Conservation (phyloP, 2,329 filamentous ascomycete species). For the Verticillium tricorpus region DNA sequence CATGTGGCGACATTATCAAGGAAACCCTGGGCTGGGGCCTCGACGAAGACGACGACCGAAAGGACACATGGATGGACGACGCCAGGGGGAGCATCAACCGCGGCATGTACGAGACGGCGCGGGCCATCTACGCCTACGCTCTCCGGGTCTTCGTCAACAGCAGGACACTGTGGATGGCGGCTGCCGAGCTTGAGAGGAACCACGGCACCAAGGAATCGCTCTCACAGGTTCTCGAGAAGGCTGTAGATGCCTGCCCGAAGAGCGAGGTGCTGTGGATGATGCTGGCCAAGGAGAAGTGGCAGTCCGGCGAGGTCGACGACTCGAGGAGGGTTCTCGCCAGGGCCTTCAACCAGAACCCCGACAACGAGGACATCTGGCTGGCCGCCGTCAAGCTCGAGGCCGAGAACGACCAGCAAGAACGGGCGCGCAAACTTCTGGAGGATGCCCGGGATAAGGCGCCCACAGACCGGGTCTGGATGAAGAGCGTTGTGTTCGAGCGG, state of each 20-base stretch:
- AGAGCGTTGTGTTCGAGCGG: slow-evolving; percentile 89
- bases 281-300: slow-evolving; percentile 91
- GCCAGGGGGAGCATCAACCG: slow-evolving; percentile 76
- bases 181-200: slow-evolving; percentile 84
- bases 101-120: slow-evolving; percentile 82
- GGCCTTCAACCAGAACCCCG: slow-evolving; percentile 91
- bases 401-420: slow-evolving; percentile 76
- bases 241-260: slow-evolving; percentile 87
- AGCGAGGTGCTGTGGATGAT: slow-evolving; percentile 94
- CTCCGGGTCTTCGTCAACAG: slow-evolving; percentile 86
- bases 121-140: slow-evolving; percentile 90
- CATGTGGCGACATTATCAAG: slow-evolving; percentile 83
- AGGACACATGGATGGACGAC: slow-evolving; percentile 94
- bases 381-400: slow-evolving; percentile 95
- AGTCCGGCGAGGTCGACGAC: slow-evolving; percentile 80
- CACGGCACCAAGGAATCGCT: slow-evolving; percentile 81
- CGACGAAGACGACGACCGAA: slow-evolving; percentile 94
- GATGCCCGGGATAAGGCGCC: slow-evolving; percentile 84
- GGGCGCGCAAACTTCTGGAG: slow-evolving; percentile 76
- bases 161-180: slow-evolving; percentile 83
- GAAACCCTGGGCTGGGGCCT: slow-evolving; percentile 91
- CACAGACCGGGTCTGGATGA: slow-evolving; percentile 96
- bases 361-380: slow-evolving; percentile 97
- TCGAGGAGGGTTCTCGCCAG: slow-evolving; percentile 80
- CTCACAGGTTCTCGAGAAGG: slow-evolving; percentile 83